Base-by-base conservation (phyloP, 495 filamentous ascomycete genomes). In the Delitschia confertaspora region DNA sequence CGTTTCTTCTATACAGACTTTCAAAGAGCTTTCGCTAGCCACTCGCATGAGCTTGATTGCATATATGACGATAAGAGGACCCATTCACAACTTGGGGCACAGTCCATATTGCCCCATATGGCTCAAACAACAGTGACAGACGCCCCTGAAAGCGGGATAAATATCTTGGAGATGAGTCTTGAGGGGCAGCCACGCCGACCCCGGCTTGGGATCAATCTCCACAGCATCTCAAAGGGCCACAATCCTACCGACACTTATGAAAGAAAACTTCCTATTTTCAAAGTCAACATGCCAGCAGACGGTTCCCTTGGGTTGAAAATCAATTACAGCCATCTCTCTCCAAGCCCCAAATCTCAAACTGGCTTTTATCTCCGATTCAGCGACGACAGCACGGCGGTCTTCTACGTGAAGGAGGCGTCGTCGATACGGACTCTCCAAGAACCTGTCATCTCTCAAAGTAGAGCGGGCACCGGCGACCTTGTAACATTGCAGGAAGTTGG, bases 1-100 rank as follows among this genome's bases (percentile, higher is more conserved):
- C 9, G 35, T 36, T 67, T 58, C 45, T 65, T 69, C 37, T 65
- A 64, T 29, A 69, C 67, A 1, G 58, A 62, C 38, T 70, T 70
- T 34, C 56, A 47, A 20, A 41, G 63, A 36, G 64, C 56, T 3
- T 69, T 70, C 31, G 27, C 34, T 3, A 17, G 6, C 4, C 33
- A 40, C 22, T 18, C 14, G 6, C 14, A 10, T 22, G 22, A 42
- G 19, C 30, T 20, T 5, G 20, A 40, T 8, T 5, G n/a, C 1
- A 10, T 42, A 1, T 41, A 36, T 17, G 38, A 26, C 10, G 47
- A 33, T 0, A 36, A 29, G 25, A 42, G 18, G 3, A 19, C 46
- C 2, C 47, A 52, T 26, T 51, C 50, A 6, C 57, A 60, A 37
- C 24, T 60, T 5, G 34, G 37, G 3, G 34, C 57, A 4, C 57